phyloP scores from a whole-genome alignment of 73 alveolate genomes.

The Durusdinium trenchii region DNA sequence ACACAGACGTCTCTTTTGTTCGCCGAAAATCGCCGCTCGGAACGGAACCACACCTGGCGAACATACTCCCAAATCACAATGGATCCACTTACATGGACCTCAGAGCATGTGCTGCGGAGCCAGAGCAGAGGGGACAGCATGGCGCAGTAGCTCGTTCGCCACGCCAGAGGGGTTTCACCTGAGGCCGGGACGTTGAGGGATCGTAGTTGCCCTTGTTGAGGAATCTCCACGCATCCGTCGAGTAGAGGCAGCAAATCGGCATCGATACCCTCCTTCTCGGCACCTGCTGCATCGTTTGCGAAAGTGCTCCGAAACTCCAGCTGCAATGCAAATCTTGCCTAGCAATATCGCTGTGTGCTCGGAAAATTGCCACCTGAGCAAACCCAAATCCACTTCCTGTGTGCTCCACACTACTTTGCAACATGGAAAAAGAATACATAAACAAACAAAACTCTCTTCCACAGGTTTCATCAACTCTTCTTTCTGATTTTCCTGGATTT shows the following conservation, averaged over 20 bases:
- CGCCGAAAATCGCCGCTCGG: not conserved
- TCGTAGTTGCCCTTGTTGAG: conserved; percentile 97
- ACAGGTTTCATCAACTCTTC: no score
- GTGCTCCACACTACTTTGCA: no score
- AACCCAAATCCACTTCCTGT: no score
- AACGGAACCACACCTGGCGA: conserved; percentile 67
- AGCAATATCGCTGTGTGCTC: conserved; percentile 73
- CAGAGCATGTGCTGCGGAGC: no score
- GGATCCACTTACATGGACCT: conserved; percentile 98
- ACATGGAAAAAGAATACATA: not conserved
- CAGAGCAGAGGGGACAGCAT: no score
- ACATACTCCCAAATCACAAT: conserved; percentile 98
- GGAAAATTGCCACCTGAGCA: conserved; percentile 55
- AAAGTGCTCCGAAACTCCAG: not conserved
- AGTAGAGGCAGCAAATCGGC: conserved; percentile 97
- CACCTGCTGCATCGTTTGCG: conserved; percentile 82
- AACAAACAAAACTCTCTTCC: not conserved
- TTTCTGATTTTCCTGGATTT: no score
- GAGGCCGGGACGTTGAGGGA: conserved; percentile 96
- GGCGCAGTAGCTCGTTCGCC: no score
- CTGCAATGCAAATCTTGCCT: not conserved
- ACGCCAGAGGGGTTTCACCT: no score
- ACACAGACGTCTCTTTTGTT: not conserved
- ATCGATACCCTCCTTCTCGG: conserved; percentile 99
- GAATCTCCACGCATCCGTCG: conserved; percentile 98